phyloP scores from a whole-genome alignment of 306 rosid species.

The Acacia acuminata region DNA sequence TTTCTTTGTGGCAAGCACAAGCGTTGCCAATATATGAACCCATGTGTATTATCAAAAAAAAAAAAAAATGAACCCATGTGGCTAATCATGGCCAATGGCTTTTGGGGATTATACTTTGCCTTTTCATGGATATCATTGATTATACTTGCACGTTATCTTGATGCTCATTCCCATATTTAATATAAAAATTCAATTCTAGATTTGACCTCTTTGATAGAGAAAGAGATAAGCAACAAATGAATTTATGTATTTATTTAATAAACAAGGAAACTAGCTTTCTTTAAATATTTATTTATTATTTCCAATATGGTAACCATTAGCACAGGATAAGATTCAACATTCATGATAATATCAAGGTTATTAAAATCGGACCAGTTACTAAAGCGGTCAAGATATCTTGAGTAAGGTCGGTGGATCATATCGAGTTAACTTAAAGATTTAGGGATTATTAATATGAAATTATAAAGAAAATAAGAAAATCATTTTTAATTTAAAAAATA shows the following conservation, averaged over 20 bases:
- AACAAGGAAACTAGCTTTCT: neutral
- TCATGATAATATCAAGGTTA: neutral
- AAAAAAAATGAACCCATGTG: conserved; percentile 44
- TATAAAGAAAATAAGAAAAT: too few species aligned
- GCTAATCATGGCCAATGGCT: conserved; percentile 31
- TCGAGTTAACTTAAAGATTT: too few species aligned
- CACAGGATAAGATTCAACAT: neutral
- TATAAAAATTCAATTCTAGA: neutral
- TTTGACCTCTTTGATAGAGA: neutral
- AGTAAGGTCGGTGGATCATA: too few species aligned
- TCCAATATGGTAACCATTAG: neutral
- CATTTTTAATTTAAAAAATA: too few species aligned
- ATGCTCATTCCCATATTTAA: neutral
- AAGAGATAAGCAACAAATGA: neutral
- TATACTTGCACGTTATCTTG: neutral
- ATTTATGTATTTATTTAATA: neutral
- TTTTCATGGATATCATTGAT: neutral
- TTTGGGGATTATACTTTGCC: conserved; percentile 4
- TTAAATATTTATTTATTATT: neutral
- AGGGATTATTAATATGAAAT: too few species aligned
- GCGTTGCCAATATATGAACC: neutral
- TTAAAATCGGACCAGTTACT: too few species aligned
- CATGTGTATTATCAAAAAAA: too few species aligned
- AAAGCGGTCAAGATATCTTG: too few species aligned
- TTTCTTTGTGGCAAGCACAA: neutral